Percentiles rank a stretch among this genome's conserved stretches.
These are phyloP conservation scores for Ophiostoma piceae DNA, from an alignment of 2,329 filamentous ascomycete species.

Conservation along the genomic window DNA sequence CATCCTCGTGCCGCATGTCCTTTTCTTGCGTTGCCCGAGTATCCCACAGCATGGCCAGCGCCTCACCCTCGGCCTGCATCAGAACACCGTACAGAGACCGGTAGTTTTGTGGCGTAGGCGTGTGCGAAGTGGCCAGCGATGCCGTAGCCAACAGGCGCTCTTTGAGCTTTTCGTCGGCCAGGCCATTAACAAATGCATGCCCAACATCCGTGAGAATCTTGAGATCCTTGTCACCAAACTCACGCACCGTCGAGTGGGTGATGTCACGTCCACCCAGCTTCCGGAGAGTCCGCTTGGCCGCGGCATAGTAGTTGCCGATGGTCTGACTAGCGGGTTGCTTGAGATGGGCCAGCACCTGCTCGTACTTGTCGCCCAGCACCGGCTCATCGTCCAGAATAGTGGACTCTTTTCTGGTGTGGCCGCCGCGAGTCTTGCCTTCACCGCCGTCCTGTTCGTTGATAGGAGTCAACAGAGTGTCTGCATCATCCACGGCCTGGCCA, in stretches of 20 bases:
- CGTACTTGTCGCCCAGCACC: constrained; percentile 22
- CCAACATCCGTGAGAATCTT: constrained; percentile 48
- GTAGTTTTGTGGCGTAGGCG: constrained; percentile 31
- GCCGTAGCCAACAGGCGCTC: constrained; percentile 42
- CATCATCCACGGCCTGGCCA: background rate
- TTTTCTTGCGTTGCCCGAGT: constrained; percentile 36
- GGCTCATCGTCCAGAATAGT: constrained; percentile 19
- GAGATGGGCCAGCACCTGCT: constrained; percentile 30
- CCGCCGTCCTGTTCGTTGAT: background rate
- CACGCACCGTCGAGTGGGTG: constrained; percentile 42
- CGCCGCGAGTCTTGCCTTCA: background rate
- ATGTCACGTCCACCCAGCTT: constrained; percentile 48
- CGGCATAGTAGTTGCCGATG: constrained; percentile 44
- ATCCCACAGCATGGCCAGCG: constrained; percentile 46
- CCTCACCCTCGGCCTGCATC: constrained; percentile 53
- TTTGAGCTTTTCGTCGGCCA: constrained; percentile 45
- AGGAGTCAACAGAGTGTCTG: constrained; percentile 2
- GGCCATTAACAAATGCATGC: constrained; percentile 50
- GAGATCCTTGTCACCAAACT: constrained; percentile 43
- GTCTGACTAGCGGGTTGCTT: constrained; percentile 41
- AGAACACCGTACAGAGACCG: constrained; percentile 51
- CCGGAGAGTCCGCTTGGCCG: constrained; percentile 47
- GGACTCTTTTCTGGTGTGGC: constrained; percentile 21
- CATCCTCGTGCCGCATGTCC: constrained; percentile 35
- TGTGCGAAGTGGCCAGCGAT: constrained; percentile 42